Base-by-base conservation (phyloP, 2,329 filamentous ascomycete genomes). In the Penicillium sp. region DNA sequence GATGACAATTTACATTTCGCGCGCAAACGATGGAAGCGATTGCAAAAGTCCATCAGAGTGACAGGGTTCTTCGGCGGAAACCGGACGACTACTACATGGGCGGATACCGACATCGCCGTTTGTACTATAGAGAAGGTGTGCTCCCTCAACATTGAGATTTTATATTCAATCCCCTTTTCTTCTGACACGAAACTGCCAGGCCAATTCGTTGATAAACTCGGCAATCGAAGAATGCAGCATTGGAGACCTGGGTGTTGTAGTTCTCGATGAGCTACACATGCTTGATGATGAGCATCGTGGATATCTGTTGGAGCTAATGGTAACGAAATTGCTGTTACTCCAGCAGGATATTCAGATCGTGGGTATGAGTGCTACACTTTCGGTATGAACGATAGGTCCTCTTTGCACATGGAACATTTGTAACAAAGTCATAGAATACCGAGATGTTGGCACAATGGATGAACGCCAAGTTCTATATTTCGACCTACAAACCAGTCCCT, bases 211-310 rank as follows among this genome's bases (percentile, higher is more conserved):
- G 34, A 80, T 91, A 24, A 92, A 92, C 62, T 77, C 82, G 19
- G 87, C 88, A 13, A 89, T 92, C 60, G 86, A 89, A 58, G 87
- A 92, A 58, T 85, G 83, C 65, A 84, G 80, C 3, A 81, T 91
- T 55, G 76, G 79, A n/a, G 80, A 85, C 18, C 75, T 92, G 39
- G 83, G 82, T 43, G 77, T 86, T 10, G 83, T 91, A 16, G 87
- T 92, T 13, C 77, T 92, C 29, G 89, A 92, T 64, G 89, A 92
- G 67, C 75, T 92, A n/a, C 89, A 92, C 68, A 91, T 92, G 88
- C 80, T 92, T 40, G 87, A 91, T 62, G 89, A 92, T 67, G 87
- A 88, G 58, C 83, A 87, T 60, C 84, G 89, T 11, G 89, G 89
- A 3, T 92, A 92, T 67, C 78, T 92, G 1, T 76, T 92, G 51